Evolutionary conservation across 2,329 filamentous ascomycete genomes (phyloP).

Genomic region (Neofusicoccum sp.): DNA sequence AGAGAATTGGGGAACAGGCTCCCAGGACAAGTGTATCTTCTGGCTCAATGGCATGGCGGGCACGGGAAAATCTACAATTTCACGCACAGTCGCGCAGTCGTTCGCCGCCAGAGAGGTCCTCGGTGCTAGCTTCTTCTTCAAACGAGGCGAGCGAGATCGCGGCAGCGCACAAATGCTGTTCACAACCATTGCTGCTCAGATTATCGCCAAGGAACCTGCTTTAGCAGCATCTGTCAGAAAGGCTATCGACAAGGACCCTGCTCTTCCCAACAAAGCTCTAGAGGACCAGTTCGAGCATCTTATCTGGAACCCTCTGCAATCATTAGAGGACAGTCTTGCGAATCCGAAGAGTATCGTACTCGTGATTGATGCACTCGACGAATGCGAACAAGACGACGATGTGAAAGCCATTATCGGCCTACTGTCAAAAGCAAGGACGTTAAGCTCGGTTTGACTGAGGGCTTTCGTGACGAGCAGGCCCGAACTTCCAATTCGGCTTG

Average conservation of each 20-base stretch:
- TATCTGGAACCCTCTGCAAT: conserved; percentile 23
- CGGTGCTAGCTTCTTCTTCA: conserved; percentile 30
- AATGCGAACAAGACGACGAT: conserved; percentile 18
- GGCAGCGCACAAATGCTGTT: conserved; percentile 24
- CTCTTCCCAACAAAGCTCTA: conserved; percentile 23
- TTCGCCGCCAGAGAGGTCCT: conserved; percentile 21
- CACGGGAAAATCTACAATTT: conserved; percentile 38
- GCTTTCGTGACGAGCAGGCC: background rate
- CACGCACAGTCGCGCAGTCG: conserved; percentile 31
- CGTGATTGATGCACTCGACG: conserved; percentile 25
- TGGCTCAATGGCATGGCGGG: conserved; percentile 38
- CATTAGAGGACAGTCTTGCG: conserved; percentile 13
- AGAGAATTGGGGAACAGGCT: conserved; percentile 26
- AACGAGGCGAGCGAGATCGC: conserved; percentile 24
- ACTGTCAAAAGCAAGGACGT: background rate
- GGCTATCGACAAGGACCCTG: conserved; percentile 22
- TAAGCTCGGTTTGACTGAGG: background rate
- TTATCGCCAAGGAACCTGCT: conserved; percentile 22
- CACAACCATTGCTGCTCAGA: conserved; percentile 27
- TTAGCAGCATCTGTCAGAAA: conserved; percentile 23
- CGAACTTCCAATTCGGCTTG: background rate
- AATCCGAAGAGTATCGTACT: background rate
- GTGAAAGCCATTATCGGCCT: background rate
- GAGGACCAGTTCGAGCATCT: conserved; percentile 28
- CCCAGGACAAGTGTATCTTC: conserved; percentile 30